Conservation (phyloP, 1,284 basidiomycete genomes). For the Melanopsichium pennsylvanicum region DNA sequence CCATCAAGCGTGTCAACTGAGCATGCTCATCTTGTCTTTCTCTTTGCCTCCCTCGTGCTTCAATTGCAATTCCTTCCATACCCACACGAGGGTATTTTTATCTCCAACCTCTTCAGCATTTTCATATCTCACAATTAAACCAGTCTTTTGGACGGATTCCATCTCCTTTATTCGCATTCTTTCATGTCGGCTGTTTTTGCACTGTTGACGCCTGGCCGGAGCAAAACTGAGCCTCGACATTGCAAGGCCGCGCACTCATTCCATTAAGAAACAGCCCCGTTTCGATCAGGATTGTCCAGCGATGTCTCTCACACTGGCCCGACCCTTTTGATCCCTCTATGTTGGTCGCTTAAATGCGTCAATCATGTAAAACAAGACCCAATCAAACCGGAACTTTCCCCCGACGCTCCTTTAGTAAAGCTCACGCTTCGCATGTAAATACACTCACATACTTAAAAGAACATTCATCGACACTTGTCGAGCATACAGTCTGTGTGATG, state of each 20-base stretch:
- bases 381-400: no score
- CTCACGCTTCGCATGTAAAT: slow-evolving; percentile 16
- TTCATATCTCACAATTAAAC: slow-evolving; percentile 6
- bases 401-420: slow-evolving; percentile 5
- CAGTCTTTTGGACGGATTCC: slow-evolving; percentile 18
- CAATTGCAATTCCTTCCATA: slow-evolving; percentile 7
- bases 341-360: not conserved
- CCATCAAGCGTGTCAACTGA: slow-evolving; percentile 62
- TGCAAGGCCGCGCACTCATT: no score
- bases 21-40: not conserved
- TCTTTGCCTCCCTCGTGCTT: slow-evolving; percentile 4
- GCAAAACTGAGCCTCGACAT: not conserved
- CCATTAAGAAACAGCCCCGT: no score
- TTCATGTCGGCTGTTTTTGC: not conserved
- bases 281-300: no score
- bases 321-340: not conserved
- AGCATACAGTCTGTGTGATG: no score
- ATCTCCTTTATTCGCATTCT: slow-evolving; percentile 7
- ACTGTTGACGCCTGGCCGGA: not conserved
- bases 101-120: not conserved
- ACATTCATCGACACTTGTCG: slow-evolving; percentile 9
- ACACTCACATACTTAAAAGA: slow-evolving; percentile 15
- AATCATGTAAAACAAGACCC: slow-evolving; percentile 33
- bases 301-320: not conserved
- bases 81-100: slow-evolving; percentile 24